Conservation (phyloP, 192 early-diverging fungal genomes). For the Coemansia sp. region DNA sequence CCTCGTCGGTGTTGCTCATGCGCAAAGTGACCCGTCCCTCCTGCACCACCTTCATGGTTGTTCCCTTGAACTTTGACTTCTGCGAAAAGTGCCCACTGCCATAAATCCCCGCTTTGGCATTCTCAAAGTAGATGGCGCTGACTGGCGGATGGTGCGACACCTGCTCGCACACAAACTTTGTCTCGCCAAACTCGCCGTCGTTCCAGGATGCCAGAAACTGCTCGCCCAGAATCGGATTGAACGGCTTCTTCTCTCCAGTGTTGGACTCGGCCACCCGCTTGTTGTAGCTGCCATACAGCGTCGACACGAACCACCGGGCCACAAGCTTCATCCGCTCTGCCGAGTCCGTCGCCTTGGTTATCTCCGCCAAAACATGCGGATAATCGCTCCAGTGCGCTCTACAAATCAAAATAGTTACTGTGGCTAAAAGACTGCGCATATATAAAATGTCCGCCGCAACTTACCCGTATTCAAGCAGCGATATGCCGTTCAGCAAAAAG, state of each 20-base stretch:
- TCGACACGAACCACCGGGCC: slow-evolving; percentile 75
- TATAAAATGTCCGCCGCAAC: slow-evolving; percentile 5
- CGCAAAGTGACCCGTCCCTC: slow-evolving; percentile 70
- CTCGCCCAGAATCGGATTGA: slow-evolving; percentile 69
- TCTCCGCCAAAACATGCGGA: slow-evolving; percentile 62
- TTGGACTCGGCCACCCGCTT: slow-evolving; percentile 66
- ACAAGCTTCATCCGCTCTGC: slow-evolving; percentile 68
- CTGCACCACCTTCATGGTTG: slow-evolving; percentile 74
- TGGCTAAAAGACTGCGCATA: not conserved
- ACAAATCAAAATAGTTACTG: slow-evolving; percentile 7
- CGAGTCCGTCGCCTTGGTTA: slow-evolving; percentile 57
- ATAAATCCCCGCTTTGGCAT: slow-evolving; percentile 58
- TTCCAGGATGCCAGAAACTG: slow-evolving; percentile 64
- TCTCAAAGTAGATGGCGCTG: slow-evolving; percentile 65
- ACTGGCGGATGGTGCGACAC: slow-evolving; percentile 74
- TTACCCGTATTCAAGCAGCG: slow-evolving; percentile 73
- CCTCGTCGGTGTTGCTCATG: slow-evolving; percentile 59
- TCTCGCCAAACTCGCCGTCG: slow-evolving; percentile 53
- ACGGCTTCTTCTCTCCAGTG: slow-evolving; percentile 72
- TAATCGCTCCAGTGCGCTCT: slow-evolving; percentile 62
- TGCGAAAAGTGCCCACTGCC: slow-evolving; percentile 61
- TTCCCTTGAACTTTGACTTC: slow-evolving; percentile 69
- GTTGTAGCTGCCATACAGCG: slow-evolving; percentile 74
- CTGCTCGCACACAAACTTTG: slow-evolving; percentile 63
- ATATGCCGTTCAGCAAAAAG: slow-evolving; percentile 72